Base-by-base conservation (phyloP, 768 basidiomycete species). In the Rhizopogon sp. region DNA sequence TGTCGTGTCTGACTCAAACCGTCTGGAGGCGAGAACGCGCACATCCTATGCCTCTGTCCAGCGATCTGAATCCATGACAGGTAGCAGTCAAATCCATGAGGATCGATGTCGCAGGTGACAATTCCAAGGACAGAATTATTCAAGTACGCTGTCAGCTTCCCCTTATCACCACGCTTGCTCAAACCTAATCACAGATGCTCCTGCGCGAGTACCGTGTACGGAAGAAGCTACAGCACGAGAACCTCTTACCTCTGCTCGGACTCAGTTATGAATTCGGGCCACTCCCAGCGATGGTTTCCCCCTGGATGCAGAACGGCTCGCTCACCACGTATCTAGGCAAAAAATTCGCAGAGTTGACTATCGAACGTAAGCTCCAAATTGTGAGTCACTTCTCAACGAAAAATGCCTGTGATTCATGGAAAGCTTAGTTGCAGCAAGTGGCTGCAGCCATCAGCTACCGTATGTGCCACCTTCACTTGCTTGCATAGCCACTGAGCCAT, bases 241-340 rank as follows among this genome's bases (percentile, higher is more conserved):
- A 64, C 46, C 55, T 72, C 8, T 35, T 70, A 9, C 68, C 64
- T 25, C 57, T 72, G 6, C 65, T 60, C 56, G 71, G 70, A 1
- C 57, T 66, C 39, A 63, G 56, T 13, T 57, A 56, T 7, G 70
- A 64, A 37, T 72, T 72, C 41, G 66, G 72, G 14, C 57, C 51
- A 31, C 60, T 68, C 29, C 60, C 60, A 5, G 66, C 70, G 5
- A 64, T 71, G 67, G 64, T 72, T 43, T 71, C 63, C 41, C 70
- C 67, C 2, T 73, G 71, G 70, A n/a, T 69, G 13, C 67, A 68
- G 42, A 64, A 64, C 13, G 72, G 71, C 22, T 59, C 60, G 2
- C 46, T 72, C 6, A 63, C 54, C 2, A 56, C 39, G 25, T 66
- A 66, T 54, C 59, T 72, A 9, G 56, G 56, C 6, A 41, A 20